phyloP scores from a whole-genome alignment of 371 early-diverging fungal genomes.

The Coemansia sp. region DNA sequence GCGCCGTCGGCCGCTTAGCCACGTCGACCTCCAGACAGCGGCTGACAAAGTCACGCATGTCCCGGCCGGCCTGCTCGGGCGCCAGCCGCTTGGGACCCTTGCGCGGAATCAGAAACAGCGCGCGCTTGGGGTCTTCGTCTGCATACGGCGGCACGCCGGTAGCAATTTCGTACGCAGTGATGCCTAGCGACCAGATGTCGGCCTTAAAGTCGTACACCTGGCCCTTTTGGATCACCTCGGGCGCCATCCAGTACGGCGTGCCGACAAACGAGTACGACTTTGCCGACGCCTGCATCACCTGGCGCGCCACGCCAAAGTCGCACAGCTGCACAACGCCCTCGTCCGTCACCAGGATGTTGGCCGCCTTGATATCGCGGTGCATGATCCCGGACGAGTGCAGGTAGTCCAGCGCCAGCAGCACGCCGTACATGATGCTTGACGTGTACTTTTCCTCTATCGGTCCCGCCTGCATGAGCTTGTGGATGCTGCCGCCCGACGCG shows the following conservation, averaged over 20 bases:
- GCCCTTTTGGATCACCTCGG: slow-evolving; percentile 84
- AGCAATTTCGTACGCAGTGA: slow-evolving; percentile 95
- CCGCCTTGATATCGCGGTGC: slow-evolving; percentile 97
- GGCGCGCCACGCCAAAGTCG: slow-evolving; percentile 88
- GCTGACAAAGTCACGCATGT: slow-evolving; percentile 86
- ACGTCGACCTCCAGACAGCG: slow-evolving; percentile 87
- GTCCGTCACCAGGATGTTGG: slow-evolving; percentile 89
- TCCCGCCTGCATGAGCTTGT: slow-evolving; percentile 78
- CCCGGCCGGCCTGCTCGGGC: slow-evolving; percentile 59
- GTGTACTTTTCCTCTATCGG: slow-evolving; percentile 86
- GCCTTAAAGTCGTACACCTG: slow-evolving; percentile 76
- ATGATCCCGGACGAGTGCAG: slow-evolving; percentile 93
- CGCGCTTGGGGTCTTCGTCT: slow-evolving; percentile 88
- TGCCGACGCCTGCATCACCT: slow-evolving; percentile 62
- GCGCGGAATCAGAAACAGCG: slow-evolving; percentile 82
- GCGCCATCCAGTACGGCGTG: slow-evolving; percentile 92
- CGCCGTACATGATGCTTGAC: slow-evolving; percentile 82
- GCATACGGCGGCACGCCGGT: slow-evolving; percentile 94
- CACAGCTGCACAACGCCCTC: slow-evolving; percentile 93
- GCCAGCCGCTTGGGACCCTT: slow-evolving; percentile 49
- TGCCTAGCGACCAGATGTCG: slow-evolving; percentile 94
- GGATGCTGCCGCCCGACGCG: slow-evolving; percentile 93
- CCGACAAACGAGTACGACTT: slow-evolving; percentile 88
- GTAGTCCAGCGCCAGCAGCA: slow-evolving; percentile 85
- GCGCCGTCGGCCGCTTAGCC: slow-evolving; percentile 58